phyloP scores from a whole-genome alignment of 2,329 filamentous ascomycete genomes.

The Cordyceps cateniannulata region DNA sequence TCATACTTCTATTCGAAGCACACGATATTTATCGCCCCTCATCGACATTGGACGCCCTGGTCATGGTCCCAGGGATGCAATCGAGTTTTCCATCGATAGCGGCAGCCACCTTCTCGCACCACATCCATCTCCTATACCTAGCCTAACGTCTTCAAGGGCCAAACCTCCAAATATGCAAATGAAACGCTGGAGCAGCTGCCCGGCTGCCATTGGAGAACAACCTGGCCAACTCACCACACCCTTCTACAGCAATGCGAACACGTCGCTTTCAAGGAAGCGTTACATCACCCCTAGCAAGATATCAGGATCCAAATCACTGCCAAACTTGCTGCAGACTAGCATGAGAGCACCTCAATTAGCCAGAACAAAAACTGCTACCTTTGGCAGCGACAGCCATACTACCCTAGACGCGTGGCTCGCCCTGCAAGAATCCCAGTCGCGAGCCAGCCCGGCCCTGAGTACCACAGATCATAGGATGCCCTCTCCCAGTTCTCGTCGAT shows the following conservation, averaged over 20 bases:
- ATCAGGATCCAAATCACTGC: not conserved
- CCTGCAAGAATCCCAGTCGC: conserved; percentile 25
- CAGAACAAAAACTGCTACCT: not conserved
- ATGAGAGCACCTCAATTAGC: not conserved
- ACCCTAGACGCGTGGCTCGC: conserved; percentile 32
- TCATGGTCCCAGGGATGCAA: conserved; percentile 41
- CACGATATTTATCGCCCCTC: conserved; percentile 20
- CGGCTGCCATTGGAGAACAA: not conserved
- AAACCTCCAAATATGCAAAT: conserved; percentile 12
- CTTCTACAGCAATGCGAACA: not conserved
- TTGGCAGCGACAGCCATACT: conserved; percentile 25
- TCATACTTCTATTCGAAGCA: conserved; percentile 21
- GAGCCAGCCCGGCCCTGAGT: conserved; percentile 19
- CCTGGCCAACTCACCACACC: not conserved
- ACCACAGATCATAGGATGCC: not conserved
- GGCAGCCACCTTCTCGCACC: not conserved
- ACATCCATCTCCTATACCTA: conserved; percentile 15
- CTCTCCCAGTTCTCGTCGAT: not conserved
- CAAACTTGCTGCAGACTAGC: not conserved
- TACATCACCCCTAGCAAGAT: conserved; percentile 7
- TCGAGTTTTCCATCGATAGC: conserved; percentile 36
- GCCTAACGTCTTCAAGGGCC: not conserved
- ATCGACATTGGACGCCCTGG: conserved; percentile 25
- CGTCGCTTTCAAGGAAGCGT: conserved; percentile 6
- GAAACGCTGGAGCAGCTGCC: conserved; percentile 11